Conservation (phyloP, 768 basidiomycete species). For the Calocera cornea region DNA sequence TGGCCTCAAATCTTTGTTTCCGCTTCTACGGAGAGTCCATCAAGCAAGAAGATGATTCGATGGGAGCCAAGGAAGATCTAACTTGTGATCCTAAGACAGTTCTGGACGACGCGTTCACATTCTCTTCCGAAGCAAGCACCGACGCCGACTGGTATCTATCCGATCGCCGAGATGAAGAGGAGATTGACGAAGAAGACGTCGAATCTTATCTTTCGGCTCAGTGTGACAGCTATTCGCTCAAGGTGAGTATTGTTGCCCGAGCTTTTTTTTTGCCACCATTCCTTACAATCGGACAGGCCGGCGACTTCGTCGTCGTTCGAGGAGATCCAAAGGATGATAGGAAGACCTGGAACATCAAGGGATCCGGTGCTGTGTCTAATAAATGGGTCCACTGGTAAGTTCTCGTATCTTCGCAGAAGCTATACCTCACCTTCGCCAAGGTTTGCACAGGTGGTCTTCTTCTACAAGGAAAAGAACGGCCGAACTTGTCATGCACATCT, state of each 20-base stretch:
- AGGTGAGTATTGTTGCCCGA: background rate
- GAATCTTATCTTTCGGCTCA: background rate
- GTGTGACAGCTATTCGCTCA: background rate
- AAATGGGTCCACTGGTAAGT: background rate
- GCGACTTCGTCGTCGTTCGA: background rate
- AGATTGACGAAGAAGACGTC: background rate
- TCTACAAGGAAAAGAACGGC: slow-evolving; percentile 30
- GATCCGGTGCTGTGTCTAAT: background rate
- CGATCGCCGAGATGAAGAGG: background rate
- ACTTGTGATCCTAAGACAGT: background rate
- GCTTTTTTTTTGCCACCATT: background rate
- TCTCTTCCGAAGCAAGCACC: background rate
- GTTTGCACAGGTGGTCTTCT: slow-evolving; percentile 53
- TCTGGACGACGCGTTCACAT: background rate
- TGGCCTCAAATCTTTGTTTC: background rate
- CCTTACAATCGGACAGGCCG: background rate
- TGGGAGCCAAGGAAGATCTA: background rate
- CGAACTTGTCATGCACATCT: slow-evolving; percentile 34
- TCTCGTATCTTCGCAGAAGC: too few relatives aligned
- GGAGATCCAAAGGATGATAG: background rate
- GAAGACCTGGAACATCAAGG: background rate
- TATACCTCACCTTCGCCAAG: slow-evolving; percentile 24
- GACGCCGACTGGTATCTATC: background rate
- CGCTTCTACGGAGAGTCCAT: background rate
- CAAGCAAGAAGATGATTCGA: background rate